Conservation (phyloP, 495 filamentous ascomycete species). For the Letharia columbiana region DNA sequence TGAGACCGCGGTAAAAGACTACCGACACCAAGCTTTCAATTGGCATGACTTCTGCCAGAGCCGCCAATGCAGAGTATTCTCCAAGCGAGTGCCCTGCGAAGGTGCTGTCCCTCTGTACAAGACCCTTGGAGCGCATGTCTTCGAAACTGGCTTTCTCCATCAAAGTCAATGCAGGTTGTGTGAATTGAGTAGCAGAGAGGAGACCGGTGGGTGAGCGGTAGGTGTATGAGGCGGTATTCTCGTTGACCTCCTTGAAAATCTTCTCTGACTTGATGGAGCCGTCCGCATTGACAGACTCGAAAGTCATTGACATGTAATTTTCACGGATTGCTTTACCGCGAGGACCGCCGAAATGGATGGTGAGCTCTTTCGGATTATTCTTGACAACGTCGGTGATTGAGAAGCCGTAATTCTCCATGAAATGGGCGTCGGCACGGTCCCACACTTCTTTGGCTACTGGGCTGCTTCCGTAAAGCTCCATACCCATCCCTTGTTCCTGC, state of each 20-base stretch:
- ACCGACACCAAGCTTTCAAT: conserved; percentile 97
- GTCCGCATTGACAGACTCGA: conserved; percentile 87
- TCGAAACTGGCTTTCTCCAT: conserved; percentile 99
- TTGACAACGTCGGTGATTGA: conserved; percentile 98
- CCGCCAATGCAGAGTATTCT: conserved; percentile 95
- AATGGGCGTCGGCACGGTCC: conserved; percentile 96
- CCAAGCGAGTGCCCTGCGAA: conserved; percentile 97
- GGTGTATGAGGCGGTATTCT: conserved; percentile 87
- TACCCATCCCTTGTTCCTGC: conserved; percentile 99
- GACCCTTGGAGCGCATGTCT: conserved; percentile 94
- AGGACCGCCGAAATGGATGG: conserved; percentile 94
- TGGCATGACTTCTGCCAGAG: conserved; percentile 96
- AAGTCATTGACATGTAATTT: conserved; percentile 99
- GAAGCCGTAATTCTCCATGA: conserved; percentile 97
- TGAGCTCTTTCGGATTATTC: conserved; percentile 98
- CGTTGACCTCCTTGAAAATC: conserved; percentile 96
- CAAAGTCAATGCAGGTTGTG: conserved; percentile 89
- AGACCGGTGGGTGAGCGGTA: conserved; percentile 94
- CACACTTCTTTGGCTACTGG: conserved; percentile 92
- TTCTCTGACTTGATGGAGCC: conserved; percentile 93
- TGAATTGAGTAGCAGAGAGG: conserved; percentile 96
- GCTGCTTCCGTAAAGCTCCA: conserved; percentile 93
- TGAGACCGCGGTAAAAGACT: conserved; percentile 97
- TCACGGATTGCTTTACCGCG: conserved; percentile 93
- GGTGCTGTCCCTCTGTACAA: conserved; percentile 90